Base-by-base conservation (phyloP, 2,329 filamentous ascomycete species). In the Pyrenophora tritici-repentis region DNA sequence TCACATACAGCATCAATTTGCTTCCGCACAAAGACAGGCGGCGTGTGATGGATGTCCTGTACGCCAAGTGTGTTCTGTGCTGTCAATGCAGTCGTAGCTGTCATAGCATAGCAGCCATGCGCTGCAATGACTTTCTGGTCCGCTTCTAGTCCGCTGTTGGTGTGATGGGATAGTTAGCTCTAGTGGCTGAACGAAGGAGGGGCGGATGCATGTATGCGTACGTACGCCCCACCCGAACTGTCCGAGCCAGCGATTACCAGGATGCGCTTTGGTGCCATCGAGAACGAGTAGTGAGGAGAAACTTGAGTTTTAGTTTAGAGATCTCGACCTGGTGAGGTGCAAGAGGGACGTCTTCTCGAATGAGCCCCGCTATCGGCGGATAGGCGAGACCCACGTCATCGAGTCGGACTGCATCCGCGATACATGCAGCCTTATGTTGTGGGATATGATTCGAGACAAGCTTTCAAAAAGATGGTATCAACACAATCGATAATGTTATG, bases 81-180 rank as follows among this genome's bases (percentile, higher is more conserved):
- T n/a, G 94, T 99, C 68, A 99, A 78, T 16, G 93, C 93, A 12
- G 93, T 95, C 8, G 93, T 97, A 17, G 92, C 91, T 42, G 93
- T 97, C 86, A 97, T 95, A 53, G 91, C 91, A 80, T 97, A 97
- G 76, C 90, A 94, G 53, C 88, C 87, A 82, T 97, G 91, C 14
- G 90, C 90, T 37, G 91, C 89, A 54, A 96, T 88, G 55, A 96
- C 91, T 73, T 96, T 96, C 70, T 97, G 92, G 72, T 97, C 93
- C 33, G 93, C 94, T 74, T 99, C 93, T 29, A 99, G 84, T 43
- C 93, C 94, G 48, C 92, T 51, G 42, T 50, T 37, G 48, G 32
- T 96, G 66, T 31, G 44, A 24, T 32, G 38, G 41, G 16, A 16
- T 34, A 16, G 54, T 67, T 51, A 71, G 65, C 58, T 32, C 32